A percentile compares a stretch with the other conserved stretches of the same genome.
phyloP scores from a whole-genome alignment of 164 flowering plant genomes.

The Berberis thunbergii region DNA sequence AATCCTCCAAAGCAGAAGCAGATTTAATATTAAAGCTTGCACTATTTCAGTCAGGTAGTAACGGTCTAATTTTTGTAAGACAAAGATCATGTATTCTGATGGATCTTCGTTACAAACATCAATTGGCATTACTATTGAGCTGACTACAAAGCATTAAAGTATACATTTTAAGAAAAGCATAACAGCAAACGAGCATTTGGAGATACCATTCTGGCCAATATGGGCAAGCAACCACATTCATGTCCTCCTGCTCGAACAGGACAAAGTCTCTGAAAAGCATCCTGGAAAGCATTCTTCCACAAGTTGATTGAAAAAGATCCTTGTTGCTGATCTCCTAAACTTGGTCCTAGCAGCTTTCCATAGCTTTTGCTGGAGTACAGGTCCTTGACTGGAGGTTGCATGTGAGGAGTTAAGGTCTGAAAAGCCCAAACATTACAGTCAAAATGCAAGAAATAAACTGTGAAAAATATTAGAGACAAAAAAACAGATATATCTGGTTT shows the following conservation, averaged over 20 bases:
- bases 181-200: neutral
- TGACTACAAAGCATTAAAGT: too few species aligned
- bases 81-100: too few species aligned
- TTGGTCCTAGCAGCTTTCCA: conserved; percentile 50
- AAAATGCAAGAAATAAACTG: neutral
- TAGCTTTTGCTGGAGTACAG: conserved; percentile 20
- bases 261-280: conserved; percentile 81
- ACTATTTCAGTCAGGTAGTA: too few species aligned
- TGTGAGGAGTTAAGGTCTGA: conserved; percentile 85
- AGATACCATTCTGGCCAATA: conserved; percentile 74
- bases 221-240: conserved; percentile 95
- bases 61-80: too few species aligned
- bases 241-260: conserved; percentile 91
- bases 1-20: too few species aligned
- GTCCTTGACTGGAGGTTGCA: conserved; percentile 63
- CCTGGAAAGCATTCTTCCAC: conserved; percentile 85
- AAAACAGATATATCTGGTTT: too few species aligned
- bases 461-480: neutral
- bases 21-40: too few species aligned
- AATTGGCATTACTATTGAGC: too few species aligned
- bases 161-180: neutral
- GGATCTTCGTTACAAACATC: too few species aligned
- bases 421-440: conserved; percentile 3
- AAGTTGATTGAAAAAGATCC: conserved; percentile 75
- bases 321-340: conserved; percentile 73